Base-by-base conservation (phyloP, 352 stramenopile species). In the Phytophthora pseudosyringae region DNA sequence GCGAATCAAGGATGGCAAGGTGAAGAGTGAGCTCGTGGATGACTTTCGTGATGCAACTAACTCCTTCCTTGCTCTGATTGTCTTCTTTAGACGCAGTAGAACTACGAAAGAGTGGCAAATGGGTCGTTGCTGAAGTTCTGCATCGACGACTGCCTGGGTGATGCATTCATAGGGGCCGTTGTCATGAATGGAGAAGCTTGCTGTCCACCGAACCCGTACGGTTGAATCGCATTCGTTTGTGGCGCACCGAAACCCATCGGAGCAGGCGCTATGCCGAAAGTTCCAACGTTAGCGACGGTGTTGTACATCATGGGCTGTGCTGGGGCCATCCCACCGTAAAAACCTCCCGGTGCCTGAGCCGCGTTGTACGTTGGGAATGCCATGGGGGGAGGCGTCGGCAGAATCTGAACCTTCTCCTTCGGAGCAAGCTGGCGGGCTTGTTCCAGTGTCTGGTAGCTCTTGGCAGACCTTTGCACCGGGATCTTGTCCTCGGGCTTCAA, bases 391-490 rank as follows among this genome's bases (percentile, higher is more conserved):
- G 77, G 72, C 15, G 77, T 73, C 0, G 78, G 80, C 46, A 94
- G 71, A 41, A 92, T 71, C 1, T 84, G 69, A 59, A 90, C 67
- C 41, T 91, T 90, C 25, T 86, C 77, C 55, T 80, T 88, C 3
- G 80, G 76, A 15, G 81, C 80, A 36, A 80, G 60, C 40, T 88
- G 52, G 8, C 83, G 80, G 25, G 86, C 86, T 46, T 94, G 86
- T 53, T 92, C 86, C 12, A 94, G 59, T 18, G 86, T 90, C 59
- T 92, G 86, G 45, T 86, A 82, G 54, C 56, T 78, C 50, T 81
- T 86, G 15, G 73, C 70, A 3, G 69, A 75, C 3, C 79, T 68
- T n/a, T 70, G 49, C 38, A 83, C 69, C 13, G 53, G 67, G 53
- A 84, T 80, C 47, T 91, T 89, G 25, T 84, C 62, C 18, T 75